A percentile compares a stretch with the other conserved stretches of the same genome.
Conservation (phyloP, 257 asterid genomes). For the Ophiorrhiza pumila region DNA sequence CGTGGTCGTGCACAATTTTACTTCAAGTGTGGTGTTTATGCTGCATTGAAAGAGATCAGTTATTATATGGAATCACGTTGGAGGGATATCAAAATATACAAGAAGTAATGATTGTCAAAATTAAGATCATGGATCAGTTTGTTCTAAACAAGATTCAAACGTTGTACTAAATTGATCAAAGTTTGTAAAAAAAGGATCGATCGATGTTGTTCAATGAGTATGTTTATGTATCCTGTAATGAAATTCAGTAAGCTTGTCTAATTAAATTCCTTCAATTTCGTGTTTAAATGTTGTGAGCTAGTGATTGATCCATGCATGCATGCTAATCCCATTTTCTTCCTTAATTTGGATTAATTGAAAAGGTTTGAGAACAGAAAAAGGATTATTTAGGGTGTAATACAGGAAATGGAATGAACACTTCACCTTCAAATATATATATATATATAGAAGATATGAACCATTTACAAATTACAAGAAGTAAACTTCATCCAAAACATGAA, state of each 20-base stretch:
- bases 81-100: constrained; percentile 36
- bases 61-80: constrained; percentile 42
- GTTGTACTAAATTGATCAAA: background rate
- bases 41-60: constrained; percentile 30
- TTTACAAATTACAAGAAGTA: no score
- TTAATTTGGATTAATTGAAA: no score
- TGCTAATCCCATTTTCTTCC: background rate
- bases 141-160: background rate
- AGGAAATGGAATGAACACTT: no score
- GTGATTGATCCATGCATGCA: no score
- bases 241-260: no score
- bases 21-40: constrained; percentile 47
- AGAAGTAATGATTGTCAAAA: constrained; percentile 10
- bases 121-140: background rate
- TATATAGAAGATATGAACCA: no score
- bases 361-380: no score
- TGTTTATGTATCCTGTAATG: no score
- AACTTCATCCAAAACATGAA: background rate
- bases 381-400: no score
- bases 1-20: constrained; percentile 27
- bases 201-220: background rate
- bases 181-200: background rate
- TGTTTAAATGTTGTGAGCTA: background rate
- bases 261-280: background rate
- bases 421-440: no score